A percentile compares a stretch with the other conserved stretches of the same genome.
phyloP scores from a whole-genome alignment of 257 asterid species.

The Jacaranda copaia region DNA sequence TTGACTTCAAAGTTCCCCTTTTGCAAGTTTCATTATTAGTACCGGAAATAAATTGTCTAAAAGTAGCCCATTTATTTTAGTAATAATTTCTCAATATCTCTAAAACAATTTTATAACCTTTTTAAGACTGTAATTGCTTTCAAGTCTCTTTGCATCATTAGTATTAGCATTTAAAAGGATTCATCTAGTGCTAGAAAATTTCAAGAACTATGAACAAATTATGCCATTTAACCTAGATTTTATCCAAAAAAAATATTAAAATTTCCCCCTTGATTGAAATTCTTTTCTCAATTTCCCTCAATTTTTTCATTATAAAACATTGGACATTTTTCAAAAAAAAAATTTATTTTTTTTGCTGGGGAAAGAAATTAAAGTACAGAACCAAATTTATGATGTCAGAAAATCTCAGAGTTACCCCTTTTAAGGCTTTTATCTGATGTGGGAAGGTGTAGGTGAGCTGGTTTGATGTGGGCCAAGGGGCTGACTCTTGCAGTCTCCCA shows the following conservation, averaged over 20 bases:
- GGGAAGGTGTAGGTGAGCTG: constrained; percentile 31
- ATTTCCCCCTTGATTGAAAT: too few species aligned
- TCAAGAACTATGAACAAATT: background rate
- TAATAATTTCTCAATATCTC: background rate
- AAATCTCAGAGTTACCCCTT: constrained; percentile 29
- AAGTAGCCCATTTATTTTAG: background rate
- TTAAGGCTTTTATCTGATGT: constrained; percentile 32
- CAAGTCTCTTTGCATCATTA: background rate
- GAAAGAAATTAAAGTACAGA: constrained; percentile 30
- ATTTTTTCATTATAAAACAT: background rate
- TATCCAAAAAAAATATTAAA: background rate
- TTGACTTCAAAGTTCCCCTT: background rate
- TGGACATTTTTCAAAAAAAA: background rate
- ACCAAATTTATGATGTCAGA: constrained; percentile 43
- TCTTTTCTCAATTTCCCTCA: too few species aligned
- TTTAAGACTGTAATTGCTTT: background rate
- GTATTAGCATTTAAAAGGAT: background rate
- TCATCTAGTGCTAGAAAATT: background rate
- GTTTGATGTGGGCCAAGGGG: constrained; percentile 44
- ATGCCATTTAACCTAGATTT: background rate
- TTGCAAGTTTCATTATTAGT: too few species aligned
- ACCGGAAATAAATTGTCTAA: background rate
- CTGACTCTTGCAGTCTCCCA: constrained; percentile 49
- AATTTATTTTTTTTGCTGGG: constrained; percentile 12
- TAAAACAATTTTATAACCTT: background rate